A percentile compares a stretch with the other conserved stretches of the same genome.
Evolutionary conservation across 2,329 filamentous ascomycete genomes (phyloP).

Genomic region (Onygenales sp.): DNA sequence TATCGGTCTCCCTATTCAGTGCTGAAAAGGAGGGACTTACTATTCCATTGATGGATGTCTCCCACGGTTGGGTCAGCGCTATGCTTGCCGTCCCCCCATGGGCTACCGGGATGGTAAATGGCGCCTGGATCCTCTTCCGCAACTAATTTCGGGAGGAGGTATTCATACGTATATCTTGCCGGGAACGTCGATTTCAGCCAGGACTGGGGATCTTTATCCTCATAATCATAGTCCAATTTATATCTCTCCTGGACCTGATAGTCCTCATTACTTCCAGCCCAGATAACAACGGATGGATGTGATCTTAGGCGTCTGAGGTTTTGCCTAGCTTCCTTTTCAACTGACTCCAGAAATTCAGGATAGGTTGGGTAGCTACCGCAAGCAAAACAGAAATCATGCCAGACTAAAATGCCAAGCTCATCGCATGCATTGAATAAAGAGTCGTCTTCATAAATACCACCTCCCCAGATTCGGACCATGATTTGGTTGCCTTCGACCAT

Average conservation of each 20-base stretch:
- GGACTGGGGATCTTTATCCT: slow-evolving; percentile 67
- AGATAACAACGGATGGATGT: slow-evolving; percentile 78
- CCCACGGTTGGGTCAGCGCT: slow-evolving; percentile 71
- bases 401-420: slow-evolving; percentile 66
- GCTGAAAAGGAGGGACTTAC: slow-evolving; percentile 20
- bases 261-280: slow-evolving; percentile 89
- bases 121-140: slow-evolving; percentile 55
- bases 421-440: slow-evolving; percentile 68
- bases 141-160: slow-evolving; percentile 67
- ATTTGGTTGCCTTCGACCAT: slow-evolving; percentile 53
- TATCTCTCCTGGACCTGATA: slow-evolving; percentile 73
- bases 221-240: slow-evolving; percentile 64
- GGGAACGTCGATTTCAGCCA: slow-evolving; percentile 87
- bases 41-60: slow-evolving; percentile 93
- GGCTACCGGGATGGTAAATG: slow-evolving; percentile 72
- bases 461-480: slow-evolving; percentile 59
- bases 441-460: slow-evolving; percentile 68
- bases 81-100: slow-evolving; percentile 71
- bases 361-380: slow-evolving; percentile 66
- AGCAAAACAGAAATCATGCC: slow-evolving; percentile 80
- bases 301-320: slow-evolving; percentile 64
- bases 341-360: slow-evolving; percentile 51
- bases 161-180: slow-evolving; percentile 88
- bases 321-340: slow-evolving; percentile 55
- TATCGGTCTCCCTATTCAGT: slow-evolving; percentile 5